phyloP scores from a whole-genome alignment of 768 basidiomycete species.

The Candolleomyces efflorescens region DNA sequence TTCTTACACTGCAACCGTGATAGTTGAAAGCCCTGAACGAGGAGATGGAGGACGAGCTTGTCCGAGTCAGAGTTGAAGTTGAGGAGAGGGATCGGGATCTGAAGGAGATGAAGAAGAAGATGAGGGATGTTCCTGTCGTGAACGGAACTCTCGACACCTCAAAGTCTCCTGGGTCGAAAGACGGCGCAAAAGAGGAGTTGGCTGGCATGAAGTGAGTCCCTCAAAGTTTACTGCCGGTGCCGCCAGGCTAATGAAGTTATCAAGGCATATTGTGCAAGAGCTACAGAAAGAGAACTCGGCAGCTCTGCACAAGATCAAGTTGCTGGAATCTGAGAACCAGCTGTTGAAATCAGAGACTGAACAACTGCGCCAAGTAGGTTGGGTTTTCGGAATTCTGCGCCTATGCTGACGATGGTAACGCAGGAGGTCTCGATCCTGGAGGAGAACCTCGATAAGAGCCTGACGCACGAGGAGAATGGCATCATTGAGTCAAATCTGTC shows the following conservation, averaged over 20 bases:
- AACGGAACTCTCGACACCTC: slow-evolving; percentile 26
- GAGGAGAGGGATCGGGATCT: slow-evolving; percentile 5
- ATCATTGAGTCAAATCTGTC: slow-evolving; percentile 4
- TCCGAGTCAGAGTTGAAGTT: neutral
- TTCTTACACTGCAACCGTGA: neutral
- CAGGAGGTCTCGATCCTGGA: slow-evolving; percentile 79
- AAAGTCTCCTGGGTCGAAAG: slow-evolving; percentile 37
- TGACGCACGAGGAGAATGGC: slow-evolving; percentile 46
- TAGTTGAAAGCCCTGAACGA: slow-evolving; percentile 3
- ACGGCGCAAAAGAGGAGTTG: slow-evolving; percentile 61
- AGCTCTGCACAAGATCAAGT: slow-evolving; percentile 57
- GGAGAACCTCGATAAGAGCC: slow-evolving; percentile 61
- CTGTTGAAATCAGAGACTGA: slow-evolving; percentile 61
- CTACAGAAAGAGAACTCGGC: slow-evolving; percentile 76
- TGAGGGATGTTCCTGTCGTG: slow-evolving; percentile 51
- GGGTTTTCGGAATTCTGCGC: neutral
- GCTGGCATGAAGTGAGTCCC: slow-evolving; percentile 74
- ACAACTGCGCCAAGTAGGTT: slow-evolving; percentile 65
- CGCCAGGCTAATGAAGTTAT: neutral
- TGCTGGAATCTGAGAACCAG: slow-evolving; percentile 76
- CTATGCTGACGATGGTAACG: neutral
- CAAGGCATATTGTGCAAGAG: slow-evolving; percentile 83
- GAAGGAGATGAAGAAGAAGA: slow-evolving; percentile 40
- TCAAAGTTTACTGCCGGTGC: neutral
- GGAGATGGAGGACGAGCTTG: neutral